A percentile compares a stretch with the other conserved stretches of the same genome.
These are phyloP conservation scores for Protomyces gravidus DNA, from an alignment of 1,139 yeast species.

Conservation along the genomic window DNA sequence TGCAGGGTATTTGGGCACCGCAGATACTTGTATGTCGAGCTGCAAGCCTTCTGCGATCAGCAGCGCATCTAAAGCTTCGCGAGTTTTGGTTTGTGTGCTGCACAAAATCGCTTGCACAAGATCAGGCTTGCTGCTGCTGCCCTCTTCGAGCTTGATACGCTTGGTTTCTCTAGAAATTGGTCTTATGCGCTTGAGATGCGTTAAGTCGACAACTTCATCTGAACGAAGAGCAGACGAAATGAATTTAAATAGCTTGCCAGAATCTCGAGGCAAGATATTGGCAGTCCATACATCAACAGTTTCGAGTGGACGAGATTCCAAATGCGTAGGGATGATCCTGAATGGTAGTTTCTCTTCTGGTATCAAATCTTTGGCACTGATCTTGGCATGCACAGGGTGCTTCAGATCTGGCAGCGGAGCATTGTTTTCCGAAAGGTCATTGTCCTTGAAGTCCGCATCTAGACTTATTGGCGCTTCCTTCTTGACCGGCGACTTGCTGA, in stretches of 20 bases:
- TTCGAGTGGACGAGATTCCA: conserved; percentile 27
- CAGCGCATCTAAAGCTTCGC: conserved; percentile 5
- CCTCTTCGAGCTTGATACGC: conserved; percentile 10
- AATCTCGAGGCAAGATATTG: conserved; percentile 7
- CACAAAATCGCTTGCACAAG: conserved; percentile 18
- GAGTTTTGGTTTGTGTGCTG: conserved; percentile 4
- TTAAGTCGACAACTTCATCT: conserved; percentile 12
- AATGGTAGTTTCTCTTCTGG: conserved; percentile 25
- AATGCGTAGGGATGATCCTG: conserved; percentile 24
- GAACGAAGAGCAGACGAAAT: conserved; percentile 4
- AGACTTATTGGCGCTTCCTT: too few relatives aligned
- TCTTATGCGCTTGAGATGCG: conserved; percentile 26
- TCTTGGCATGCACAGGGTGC: background rate
- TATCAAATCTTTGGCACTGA: background rate
- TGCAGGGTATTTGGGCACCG: conserved; percentile 20
- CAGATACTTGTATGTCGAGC: background rate
- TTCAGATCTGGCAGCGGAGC: conserved; percentile 17
- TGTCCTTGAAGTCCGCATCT: too few relatives aligned
- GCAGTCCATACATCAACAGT: conserved; percentile 30
- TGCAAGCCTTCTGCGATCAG: background rate
- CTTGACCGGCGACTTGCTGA: conserved; percentile 21
- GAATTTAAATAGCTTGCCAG: conserved; percentile 14
- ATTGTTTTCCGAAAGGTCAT: conserved; percentile 15
- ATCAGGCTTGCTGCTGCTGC: background rate
- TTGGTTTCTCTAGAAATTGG: background rate